Evolutionary conservation across 768 basidiomycete species (phyloP).

Genomic region (Leccinum disarticulatum): DNA sequence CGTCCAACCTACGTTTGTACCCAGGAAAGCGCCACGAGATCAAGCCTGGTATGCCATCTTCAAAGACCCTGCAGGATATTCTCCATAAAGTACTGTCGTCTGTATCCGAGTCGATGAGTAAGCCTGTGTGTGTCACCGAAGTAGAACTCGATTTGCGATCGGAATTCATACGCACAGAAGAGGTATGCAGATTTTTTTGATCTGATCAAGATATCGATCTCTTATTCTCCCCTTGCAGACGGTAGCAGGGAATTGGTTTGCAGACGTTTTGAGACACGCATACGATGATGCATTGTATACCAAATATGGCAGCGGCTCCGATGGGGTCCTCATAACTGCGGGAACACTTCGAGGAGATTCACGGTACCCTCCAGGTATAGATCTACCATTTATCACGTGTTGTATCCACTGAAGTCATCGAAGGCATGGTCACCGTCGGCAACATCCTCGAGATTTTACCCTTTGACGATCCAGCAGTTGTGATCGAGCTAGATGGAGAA

Average conservation of each 20-base stretch:
- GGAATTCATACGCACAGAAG: constrained; percentile 67
- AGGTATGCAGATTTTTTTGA: constrained; percentile 44
- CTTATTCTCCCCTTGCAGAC: constrained; percentile 41
- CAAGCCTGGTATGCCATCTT: constrained; percentile 58
- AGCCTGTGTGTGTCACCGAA: constrained; percentile 71
- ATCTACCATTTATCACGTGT: neutral
- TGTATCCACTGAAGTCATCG: constrained; percentile 1
- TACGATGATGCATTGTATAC: constrained; percentile 71
- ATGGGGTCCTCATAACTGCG: constrained; percentile 79
- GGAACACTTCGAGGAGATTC: constrained; percentile 88
- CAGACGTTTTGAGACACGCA: constrained; percentile 79
- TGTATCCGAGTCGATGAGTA: constrained; percentile 67
- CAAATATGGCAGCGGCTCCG: constrained; percentile 62
- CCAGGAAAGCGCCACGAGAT: constrained; percentile 67
- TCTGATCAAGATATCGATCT: neutral
- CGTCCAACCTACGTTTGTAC: neutral
- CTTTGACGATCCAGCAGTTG: constrained; percentile 82
- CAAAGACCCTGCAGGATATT: constrained; percentile 54
- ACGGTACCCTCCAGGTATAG: constrained; percentile 73
- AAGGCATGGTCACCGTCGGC: constrained; percentile 77
- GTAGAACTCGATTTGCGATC: constrained; percentile 76
- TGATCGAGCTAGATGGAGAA: constrained; percentile 75
- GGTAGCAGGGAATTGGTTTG: constrained; percentile 77
- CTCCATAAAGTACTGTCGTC: constrained; percentile 63
- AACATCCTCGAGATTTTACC: constrained; percentile 89